Percentiles rank a stretch among this genome's conserved stretches.
These are phyloP conservation scores for Schizopora paradoxa DNA, from an alignment of 1,284 basidiomycete genomes.

Conservation along the genomic window DNA sequence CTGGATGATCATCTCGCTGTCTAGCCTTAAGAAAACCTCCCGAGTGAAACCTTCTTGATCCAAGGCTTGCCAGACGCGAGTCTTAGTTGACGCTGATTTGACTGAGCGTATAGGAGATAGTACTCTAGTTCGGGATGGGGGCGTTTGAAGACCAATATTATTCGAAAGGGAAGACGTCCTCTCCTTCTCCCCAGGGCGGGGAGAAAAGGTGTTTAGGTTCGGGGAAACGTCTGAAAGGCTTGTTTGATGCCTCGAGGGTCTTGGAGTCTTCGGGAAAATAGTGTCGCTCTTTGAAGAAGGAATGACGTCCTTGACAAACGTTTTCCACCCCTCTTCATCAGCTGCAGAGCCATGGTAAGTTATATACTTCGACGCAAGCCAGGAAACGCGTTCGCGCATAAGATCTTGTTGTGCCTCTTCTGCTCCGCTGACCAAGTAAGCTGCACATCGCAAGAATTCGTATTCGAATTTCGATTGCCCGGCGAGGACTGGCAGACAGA, in stretches of 20 bases:
- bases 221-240: constrained; percentile 30
- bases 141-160: constrained; percentile 33
- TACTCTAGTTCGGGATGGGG: constrained; percentile 5
- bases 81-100: constrained; percentile 21
- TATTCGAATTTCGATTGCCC: constrained; percentile 54
- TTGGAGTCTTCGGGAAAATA: constrained; percentile 39
- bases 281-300: constrained; percentile 37
- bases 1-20: constrained; percentile 49
- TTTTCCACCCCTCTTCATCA: constrained; percentile 52
- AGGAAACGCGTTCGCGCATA: constrained; percentile 44
- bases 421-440: constrained; percentile 56
- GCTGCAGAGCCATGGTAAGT: constrained; percentile 47
- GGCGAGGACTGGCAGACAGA: constrained; percentile 52
- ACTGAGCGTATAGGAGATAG: constrained; percentile 7
- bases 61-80: constrained; percentile 40
- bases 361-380: constrained; percentile 64
- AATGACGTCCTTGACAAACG: constrained; percentile 47
- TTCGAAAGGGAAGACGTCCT: constrained; percentile 43
- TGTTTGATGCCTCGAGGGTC: too few species aligned
- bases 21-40: constrained; percentile 53
- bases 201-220: constrained; percentile 55
- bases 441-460: constrained; percentile 63
- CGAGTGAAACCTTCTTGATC: constrained; percentile 65
- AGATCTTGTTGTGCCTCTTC: constrained; percentile 35
- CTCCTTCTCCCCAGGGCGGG: constrained; percentile 43